phyloP scores from a whole-genome alignment of 257 asterid genomes.

The Phtheirospermum japonicum region DNA sequence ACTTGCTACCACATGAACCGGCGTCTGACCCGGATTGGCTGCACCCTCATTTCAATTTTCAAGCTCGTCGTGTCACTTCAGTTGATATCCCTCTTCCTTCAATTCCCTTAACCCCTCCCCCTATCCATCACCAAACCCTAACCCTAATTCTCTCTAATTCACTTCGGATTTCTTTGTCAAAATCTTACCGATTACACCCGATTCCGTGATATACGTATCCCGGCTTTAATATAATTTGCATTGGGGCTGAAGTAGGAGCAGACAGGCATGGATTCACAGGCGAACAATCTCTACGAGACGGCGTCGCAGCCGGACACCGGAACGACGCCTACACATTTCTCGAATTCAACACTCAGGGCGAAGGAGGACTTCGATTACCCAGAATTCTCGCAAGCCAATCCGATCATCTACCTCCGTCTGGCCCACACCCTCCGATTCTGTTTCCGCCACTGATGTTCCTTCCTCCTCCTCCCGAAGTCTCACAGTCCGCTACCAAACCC shows the following conservation, averaged over 20 bases:
- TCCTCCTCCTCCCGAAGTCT: conserved; percentile 66
- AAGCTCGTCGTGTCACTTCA: neutral
- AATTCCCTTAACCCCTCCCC: conserved; percentile 32
- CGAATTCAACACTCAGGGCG: conserved; percentile 90
- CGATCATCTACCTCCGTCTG: conserved; percentile 62
- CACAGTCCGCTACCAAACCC: conserved; percentile 46
- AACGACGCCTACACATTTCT: conserved; percentile 87
- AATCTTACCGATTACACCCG: too few relatives aligned
- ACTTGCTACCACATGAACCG: too few relatives aligned
- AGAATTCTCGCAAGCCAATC: conserved; percentile 91
- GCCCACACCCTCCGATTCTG: conserved; percentile 76
- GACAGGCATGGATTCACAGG: conserved; percentile 65
- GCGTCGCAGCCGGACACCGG: conserved; percentile 96
- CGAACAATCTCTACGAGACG: conserved; percentile 77
- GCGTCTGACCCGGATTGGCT: too few relatives aligned
- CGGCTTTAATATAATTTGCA: too few relatives aligned
- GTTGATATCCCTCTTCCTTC: neutral
- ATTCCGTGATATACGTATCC: too few relatives aligned
- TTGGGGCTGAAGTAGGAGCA: conserved; percentile 1
- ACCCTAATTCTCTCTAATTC: conserved; percentile 17
- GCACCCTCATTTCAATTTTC: too few relatives aligned
- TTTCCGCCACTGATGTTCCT: conserved; percentile 51
- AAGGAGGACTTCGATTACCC: conserved; percentile 91
- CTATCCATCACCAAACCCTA: conserved; percentile 42
- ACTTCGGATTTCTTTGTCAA: neutral